Evolutionary conservation across 225 moss, liverwort and hornwort genomes (phyloP).

Genomic region (Polytrichum commune): DNA sequence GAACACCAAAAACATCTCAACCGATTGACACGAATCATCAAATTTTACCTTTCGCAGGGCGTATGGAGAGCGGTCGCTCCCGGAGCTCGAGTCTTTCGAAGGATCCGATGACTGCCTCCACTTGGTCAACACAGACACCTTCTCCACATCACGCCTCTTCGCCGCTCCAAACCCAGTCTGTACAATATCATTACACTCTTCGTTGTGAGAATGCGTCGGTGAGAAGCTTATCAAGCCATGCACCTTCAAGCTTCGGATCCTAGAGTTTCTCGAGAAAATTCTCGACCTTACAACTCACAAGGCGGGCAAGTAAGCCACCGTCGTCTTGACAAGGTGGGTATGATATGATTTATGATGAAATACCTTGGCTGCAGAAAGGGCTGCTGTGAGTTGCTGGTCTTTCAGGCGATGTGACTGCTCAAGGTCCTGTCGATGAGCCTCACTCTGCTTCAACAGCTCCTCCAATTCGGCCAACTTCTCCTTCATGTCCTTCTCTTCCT

Average conservation of each 20-base stretch:
- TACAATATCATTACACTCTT: background rate
- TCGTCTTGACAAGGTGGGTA: too few species aligned
- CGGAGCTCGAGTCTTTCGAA: slow-evolving; percentile 48
- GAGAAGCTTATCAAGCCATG: too few species aligned
- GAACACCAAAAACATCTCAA: background rate
- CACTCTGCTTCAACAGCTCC: slow-evolving; percentile 73
- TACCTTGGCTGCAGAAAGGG: slow-evolving; percentile 69
- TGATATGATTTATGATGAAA: slow-evolving; percentile 1
- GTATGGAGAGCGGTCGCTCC: slow-evolving; percentile 59
- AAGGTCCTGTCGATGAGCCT: slow-evolving; percentile 68
- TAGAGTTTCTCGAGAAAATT: too few species aligned
- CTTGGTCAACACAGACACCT: slow-evolving; percentile 59
- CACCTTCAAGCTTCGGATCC: too few species aligned
- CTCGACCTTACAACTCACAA: too few species aligned
- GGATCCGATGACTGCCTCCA: slow-evolving; percentile 68
- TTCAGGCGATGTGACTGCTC: slow-evolving; percentile 62
- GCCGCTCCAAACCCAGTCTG: slow-evolving; percentile 49
- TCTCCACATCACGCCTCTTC: slow-evolving; percentile 51
- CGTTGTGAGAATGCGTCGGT: too few species aligned
- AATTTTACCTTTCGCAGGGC: slow-evolving; percentile 66
- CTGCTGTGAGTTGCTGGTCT: slow-evolving; percentile 51
- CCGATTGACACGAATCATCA: background rate
- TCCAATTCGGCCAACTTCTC: slow-evolving; percentile 75
- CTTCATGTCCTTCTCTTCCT: slow-evolving; percentile 66
- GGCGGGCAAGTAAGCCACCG: too few species aligned